These are phyloP conservation scores for Acanthamoeba healyi DNA, from an alignment of 208 protist species.

Conservation along the genomic window DNA sequence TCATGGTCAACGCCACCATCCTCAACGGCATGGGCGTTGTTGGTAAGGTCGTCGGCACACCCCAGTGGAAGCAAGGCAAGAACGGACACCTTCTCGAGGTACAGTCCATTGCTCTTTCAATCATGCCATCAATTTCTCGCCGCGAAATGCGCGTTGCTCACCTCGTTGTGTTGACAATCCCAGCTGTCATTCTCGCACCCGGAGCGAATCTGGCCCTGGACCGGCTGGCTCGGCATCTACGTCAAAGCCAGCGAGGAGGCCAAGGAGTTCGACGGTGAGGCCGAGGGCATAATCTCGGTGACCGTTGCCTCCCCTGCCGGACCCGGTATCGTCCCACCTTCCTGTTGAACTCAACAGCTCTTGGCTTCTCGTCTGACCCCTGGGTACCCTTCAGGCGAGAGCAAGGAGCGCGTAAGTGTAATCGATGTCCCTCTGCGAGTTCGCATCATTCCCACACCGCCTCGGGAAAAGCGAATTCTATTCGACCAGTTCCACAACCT, in stretches of 20 bases:
- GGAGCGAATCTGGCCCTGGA: constrained; percentile 92
- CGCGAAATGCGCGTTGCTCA: background rate
- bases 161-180: background rate
- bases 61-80: constrained; percentile 58
- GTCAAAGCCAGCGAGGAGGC: constrained; percentile 79
- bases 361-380: background rate
- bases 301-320: constrained; percentile 65
- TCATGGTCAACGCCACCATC: constrained; percentile 96
- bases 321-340: background rate
- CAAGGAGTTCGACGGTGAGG: constrained; percentile 75
- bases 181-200: constrained; percentile 71
- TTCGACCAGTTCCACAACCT: constrained; percentile 96
- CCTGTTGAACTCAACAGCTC: no score
- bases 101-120: background rate
- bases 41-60: constrained; percentile 72
- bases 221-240: constrained; percentile 89
- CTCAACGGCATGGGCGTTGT: constrained; percentile 90
- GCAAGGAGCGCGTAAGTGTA: background rate
- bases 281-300: constrained; percentile 76
- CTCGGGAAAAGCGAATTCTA: constrained; percentile 92
- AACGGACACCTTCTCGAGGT: constrained; percentile 55
- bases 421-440: constrained; percentile 71
- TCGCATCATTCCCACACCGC: constrained; percentile 90
- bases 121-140: no score
- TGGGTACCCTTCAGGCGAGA: background rate